Evolutionary conservation across 352 stramenopile species (phyloP).

Genomic region (Achlya hypogyna): DNA sequence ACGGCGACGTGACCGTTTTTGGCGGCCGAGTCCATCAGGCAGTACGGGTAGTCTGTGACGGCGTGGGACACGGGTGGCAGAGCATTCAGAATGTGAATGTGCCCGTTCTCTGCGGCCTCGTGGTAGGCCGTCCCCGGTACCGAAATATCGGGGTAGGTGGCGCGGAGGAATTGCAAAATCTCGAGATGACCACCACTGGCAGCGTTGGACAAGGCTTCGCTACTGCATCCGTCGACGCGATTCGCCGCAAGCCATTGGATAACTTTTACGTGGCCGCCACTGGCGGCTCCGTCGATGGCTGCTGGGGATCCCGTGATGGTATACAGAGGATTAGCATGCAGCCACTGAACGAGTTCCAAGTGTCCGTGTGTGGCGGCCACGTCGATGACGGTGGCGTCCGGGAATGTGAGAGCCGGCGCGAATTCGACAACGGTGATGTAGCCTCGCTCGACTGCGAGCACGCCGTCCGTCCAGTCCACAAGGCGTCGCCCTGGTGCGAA

Average conservation of each 20-base stretch:
- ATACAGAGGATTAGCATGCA: slow-evolving; percentile 22
- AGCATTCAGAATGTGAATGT: neutral
- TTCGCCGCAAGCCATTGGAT: slow-evolving; percentile 23
- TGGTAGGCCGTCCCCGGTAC: neutral
- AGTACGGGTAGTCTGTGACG: slow-evolving; percentile 7
- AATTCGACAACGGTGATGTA: neutral
- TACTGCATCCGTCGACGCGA: slow-evolving; percentile 23
- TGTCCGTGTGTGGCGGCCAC: slow-evolving; percentile 29
- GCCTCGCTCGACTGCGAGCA: neutral
- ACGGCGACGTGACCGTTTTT: slow-evolving; percentile 26
- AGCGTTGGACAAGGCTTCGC: slow-evolving; percentile 33
- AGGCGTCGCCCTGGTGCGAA: neutral
- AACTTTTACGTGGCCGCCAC: slow-evolving; percentile 16
- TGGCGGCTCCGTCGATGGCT: slow-evolving; percentile 20
- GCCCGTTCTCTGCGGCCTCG: slow-evolving; percentile 22
- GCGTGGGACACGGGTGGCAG: neutral
- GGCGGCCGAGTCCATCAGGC: slow-evolving; percentile 25
- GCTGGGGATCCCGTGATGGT: neutral
- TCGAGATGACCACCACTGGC: slow-evolving; percentile 28
- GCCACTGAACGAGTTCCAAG: slow-evolving; percentile 24
- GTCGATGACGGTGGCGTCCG: slow-evolving; percentile 23
- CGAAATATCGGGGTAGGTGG: slow-evolving; percentile 15
- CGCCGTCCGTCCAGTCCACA: neutral
- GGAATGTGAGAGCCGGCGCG: neutral
- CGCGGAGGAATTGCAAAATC: slow-evolving; percentile 23